Conservation (phyloP, 306 rosid genomes). For the Prunus dulcis region DNA sequence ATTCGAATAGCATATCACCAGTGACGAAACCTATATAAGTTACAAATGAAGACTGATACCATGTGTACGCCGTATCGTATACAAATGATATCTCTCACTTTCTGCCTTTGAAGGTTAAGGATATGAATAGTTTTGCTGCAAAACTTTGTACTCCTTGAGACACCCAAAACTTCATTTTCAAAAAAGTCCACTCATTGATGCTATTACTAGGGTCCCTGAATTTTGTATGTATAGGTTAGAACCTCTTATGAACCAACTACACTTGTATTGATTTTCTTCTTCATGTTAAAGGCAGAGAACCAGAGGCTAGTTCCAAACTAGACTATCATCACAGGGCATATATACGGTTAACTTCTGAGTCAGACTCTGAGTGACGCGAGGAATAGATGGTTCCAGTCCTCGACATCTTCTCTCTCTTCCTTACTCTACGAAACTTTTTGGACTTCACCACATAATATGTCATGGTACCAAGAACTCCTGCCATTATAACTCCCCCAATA, state of each 20-base stretch:
- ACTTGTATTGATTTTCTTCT: constrained; percentile 13
- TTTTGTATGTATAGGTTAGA: constrained; percentile 10
- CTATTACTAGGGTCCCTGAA: constrained; percentile 1
- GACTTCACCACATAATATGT: constrained; percentile 73
- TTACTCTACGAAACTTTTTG: constrained; percentile 45
- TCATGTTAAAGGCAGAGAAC: constrained; percentile 7
- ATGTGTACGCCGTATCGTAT: not conserved
- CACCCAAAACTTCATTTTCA: constrained; percentile 14
- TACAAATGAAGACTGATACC: constrained; percentile 8
- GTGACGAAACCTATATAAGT: not conserved
- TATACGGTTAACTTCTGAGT: constrained; percentile 61
- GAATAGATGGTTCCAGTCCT: constrained; percentile 22
- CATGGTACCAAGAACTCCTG: constrained; percentile 71
- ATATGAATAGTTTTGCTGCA: constrained; percentile 20
- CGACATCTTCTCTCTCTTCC: constrained; percentile 51
- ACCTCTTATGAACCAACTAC: constrained; percentile 17
- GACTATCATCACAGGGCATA: constrained; percentile 54
- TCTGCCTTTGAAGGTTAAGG: constrained; percentile 18
- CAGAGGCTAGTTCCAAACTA: constrained; percentile 15
- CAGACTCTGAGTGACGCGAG: constrained; percentile 45
- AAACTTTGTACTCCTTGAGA: constrained; percentile 14
- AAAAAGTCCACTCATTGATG: constrained; percentile 15
- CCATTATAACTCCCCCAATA: constrained; percentile 55
- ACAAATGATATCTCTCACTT: constrained; percentile 9
- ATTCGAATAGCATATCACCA: constrained; percentile 1